Percentiles rank a stretch among this genome's conserved stretches.
These are phyloP conservation scores for Penicillium bovifimosum DNA, from an alignment of 495 filamentous ascomycete species.

Conservation along the genomic window DNA sequence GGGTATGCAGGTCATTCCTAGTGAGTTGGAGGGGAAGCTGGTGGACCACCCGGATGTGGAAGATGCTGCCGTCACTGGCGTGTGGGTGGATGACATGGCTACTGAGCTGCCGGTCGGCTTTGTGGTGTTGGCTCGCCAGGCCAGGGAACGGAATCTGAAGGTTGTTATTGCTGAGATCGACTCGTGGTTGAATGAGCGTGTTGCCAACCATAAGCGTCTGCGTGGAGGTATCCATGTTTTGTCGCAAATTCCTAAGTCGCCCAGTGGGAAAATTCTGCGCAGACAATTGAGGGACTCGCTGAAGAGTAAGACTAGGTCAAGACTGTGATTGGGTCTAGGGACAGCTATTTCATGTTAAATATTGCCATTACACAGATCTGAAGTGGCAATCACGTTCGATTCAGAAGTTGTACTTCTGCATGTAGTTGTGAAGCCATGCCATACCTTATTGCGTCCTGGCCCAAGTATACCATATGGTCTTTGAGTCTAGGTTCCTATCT, in stretches of 20 bases:
- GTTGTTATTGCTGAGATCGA: slow-evolving; percentile 20
- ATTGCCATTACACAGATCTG: neutral
- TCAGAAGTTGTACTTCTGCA: neutral
- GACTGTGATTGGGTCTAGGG: slow-evolving; percentile 5
- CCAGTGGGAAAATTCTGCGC: slow-evolving; percentile 74
- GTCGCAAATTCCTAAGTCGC: slow-evolving; percentile 69
- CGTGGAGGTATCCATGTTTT: slow-evolving; percentile 71
- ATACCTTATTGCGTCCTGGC: neutral
- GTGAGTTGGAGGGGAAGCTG: slow-evolving; percentile 69
- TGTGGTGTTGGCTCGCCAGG: slow-evolving; percentile 45
- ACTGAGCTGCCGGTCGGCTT: slow-evolving; percentile 76
- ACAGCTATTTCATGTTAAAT: neutral
- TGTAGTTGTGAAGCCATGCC: neutral
- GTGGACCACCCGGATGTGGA: slow-evolving; percentile 59
- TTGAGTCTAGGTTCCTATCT: neutral
- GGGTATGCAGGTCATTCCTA: slow-evolving; percentile 73
- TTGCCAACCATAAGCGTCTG: slow-evolving; percentile 62
- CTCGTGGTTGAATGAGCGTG: slow-evolving; percentile 42
- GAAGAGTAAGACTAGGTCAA: slow-evolving; percentile 17
- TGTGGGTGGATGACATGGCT: slow-evolving; percentile 54
- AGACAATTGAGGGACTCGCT: slow-evolving; percentile 47
- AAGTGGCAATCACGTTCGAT: neutral
- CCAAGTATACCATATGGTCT: neutral
- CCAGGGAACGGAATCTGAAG: slow-evolving; percentile 31
- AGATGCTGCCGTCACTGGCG: slow-evolving; percentile 66